A percentile compares a stretch with the other conserved stretches of the same genome.
phyloP scores from a whole-genome alignment of 345 rosid species.

The Schrenkiella parvula region DNA sequence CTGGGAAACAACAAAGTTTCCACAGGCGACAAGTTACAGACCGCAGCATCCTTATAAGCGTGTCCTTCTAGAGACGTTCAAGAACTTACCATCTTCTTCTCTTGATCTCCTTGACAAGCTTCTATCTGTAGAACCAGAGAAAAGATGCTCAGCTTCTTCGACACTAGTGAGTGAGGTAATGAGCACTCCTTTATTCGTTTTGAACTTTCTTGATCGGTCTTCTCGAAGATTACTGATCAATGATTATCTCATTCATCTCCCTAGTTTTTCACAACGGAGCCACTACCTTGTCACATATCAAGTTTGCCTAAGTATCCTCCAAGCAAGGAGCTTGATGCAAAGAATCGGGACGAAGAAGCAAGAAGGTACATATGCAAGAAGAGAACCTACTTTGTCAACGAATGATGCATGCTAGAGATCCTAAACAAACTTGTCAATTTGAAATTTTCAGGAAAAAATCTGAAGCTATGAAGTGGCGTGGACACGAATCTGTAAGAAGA shows the following conservation, averaged over 20 bases:
- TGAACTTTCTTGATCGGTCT: background rate
- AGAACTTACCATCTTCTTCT: slow-evolving; percentile 51
- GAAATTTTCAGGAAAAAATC: slow-evolving; percentile 51
- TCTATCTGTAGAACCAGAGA: slow-evolving; percentile 63
- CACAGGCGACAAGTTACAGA: slow-evolving; percentile 73
- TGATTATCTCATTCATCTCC: background rate
- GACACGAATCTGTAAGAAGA: slow-evolving; percentile 66
- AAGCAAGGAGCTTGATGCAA: slow-evolving; percentile 78
- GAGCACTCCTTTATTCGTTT: background rate
- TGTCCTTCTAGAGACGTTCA: slow-evolving; percentile 49
- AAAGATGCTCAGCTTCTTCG: slow-evolving; percentile 57
- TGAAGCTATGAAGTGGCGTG: slow-evolving; percentile 55
- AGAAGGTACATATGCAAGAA: slow-evolving; percentile 42
- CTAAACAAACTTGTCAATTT: slow-evolving; percentile 3
- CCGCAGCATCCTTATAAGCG: slow-evolving; percentile 68
- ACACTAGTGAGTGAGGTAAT: slow-evolving; percentile 60
- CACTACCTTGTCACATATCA: slow-evolving; percentile 64
- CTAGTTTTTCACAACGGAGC: slow-evolving; percentile 61
- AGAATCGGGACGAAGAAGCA: slow-evolving; percentile 50
- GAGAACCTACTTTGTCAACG: background rate
- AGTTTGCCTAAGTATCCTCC: slow-evolving; percentile 72
- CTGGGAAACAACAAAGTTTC: slow-evolving; percentile 66
- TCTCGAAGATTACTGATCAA: background rate
- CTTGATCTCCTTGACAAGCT: slow-evolving; percentile 60
- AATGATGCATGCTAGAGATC: background rate